Evolutionary conservation across 192 early-diverging fungal genomes (phyloP), one percentile per base, ranked within the genome.

Genomic region (Jimgerdemannia lactiflua): DNA sequence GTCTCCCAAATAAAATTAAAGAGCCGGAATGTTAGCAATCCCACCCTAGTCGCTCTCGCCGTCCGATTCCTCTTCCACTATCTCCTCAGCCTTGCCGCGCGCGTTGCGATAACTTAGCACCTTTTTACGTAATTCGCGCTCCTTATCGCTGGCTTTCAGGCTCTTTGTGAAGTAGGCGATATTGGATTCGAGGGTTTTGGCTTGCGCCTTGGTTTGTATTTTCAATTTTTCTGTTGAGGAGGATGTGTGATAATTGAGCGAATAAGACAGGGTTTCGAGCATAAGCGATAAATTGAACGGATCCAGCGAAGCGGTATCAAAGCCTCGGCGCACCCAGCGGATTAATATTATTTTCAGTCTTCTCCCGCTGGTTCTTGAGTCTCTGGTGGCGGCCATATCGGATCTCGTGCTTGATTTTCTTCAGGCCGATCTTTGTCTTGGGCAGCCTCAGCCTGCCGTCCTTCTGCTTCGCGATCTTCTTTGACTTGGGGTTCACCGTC

Each of bases 371-470:
- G 18, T 67, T 41, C 11, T 69, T 71, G 41, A 70, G 71, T 49
- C 76, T 81, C 41, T 81, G 75, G 14, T 80, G 82, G 43, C 80
- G 79, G 20, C 82, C 82, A 65, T 86, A 86, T 40, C 82, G 71
- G 39, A 83, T 29, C 75, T 86, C 82, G 68, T 81, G 78, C 64
- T 86, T 86, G 4, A 83, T 76, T 70, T 81, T 86, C 42, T 83
- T 83, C 43, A 86, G 42, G 6, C 84, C 84, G 3, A 72, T 79
- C 39, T 86, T 86, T 39, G 79, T 83, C 70, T 75, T 77, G 65
- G 84, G 84, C 39, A 86, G 40, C 40, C 20, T 20, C 19, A 65
- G 64, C 64, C 19, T 65, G 1, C 64, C 64, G 1, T 19, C 19
- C 64, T 65, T 65, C 64, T 29, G 29, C 14, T 59, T 59, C 14